Base-by-base conservation (phyloP, 805 yeast species). In the Schwanniomyces yamadae region DNA sequence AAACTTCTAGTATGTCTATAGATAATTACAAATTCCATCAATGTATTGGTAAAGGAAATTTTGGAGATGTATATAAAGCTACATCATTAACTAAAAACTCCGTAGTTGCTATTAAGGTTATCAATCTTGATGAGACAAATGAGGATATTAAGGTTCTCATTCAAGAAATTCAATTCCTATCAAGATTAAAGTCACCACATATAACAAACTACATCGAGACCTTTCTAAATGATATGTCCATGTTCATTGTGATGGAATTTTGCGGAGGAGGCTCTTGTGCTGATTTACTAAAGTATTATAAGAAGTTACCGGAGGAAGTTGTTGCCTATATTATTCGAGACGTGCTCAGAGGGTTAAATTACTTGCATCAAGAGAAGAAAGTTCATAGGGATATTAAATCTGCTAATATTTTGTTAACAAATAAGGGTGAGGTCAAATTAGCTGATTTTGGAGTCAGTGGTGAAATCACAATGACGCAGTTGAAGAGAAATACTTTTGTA, bases 361-460 rank as follows among this genome's bases (percentile, higher is more conserved):
- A 90, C 55, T 66, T 91, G 33, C 97, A 91, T 56, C 58, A 63
- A 8, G 83, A 86, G 52, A 71, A 71, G 18, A 84, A 82, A 47
- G 85, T 91, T 25, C 98, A 90, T 57, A 72, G 98, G 30, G 98
- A 90, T 60, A 79, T 90, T 32, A 90, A 90, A 57, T 83, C 90
- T 42, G 97, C 96, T 4, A 90, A 90, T 54, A 83, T 90, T 12
- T 66, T 90, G 27, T 65, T 91, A 28, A 83, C 95, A 0, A 73
- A 70, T 3, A 52, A 54, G 3, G 96, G 95, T 0, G 64, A 67
- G 19, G 78, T 90, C 25, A 91, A 90, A 55, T 62, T 90, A 21
- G 96, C 89, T 0, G 98, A 91, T 62, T 90, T 90, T 66, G 98
- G 98, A 1, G 96, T 90, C 4, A 79, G 91, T 49, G 93, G 93